Evolutionary conservation across 2,329 filamentous ascomycete genomes (phyloP).

Genomic region (Hypoxylon sp.): DNA sequence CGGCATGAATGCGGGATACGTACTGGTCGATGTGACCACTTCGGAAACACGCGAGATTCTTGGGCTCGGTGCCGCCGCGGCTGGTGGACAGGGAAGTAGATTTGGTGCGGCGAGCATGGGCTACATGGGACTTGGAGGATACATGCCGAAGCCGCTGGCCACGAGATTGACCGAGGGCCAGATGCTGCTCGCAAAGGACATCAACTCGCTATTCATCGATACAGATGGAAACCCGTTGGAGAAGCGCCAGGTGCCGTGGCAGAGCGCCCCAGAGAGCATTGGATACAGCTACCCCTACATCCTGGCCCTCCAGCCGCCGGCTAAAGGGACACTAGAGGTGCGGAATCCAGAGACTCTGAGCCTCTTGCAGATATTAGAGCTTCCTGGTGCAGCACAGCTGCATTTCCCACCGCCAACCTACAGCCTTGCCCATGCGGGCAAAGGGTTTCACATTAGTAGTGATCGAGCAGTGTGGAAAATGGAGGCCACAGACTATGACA

Average conservation of each 20-base stretch:
- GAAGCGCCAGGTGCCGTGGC: slow-evolving; percentile 93
- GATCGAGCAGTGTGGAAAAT: slow-evolving; percentile 96
- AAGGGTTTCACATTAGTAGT: slow-evolving; percentile 93
- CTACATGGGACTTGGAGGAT: slow-evolving; percentile 94
- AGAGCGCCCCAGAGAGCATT: slow-evolving; percentile 85
- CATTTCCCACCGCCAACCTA: slow-evolving; percentile 94
- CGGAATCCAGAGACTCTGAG: slow-evolving; percentile 92
- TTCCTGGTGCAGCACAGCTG: slow-evolving; percentile 85
- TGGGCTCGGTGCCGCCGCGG: slow-evolving; percentile 77
- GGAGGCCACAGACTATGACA: slow-evolving; percentile 91
- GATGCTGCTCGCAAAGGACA: slow-evolving; percentile 95
- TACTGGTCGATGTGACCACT: slow-evolving; percentile 86
- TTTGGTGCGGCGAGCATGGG: slow-evolving; percentile 94
- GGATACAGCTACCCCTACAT: slow-evolving; percentile 98
- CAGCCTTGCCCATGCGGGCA: slow-evolving; percentile 94
- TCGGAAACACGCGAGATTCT: slow-evolving; percentile 81
- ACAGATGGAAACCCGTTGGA: slow-evolving; percentile 84
- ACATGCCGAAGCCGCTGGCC: slow-evolving; percentile 90
- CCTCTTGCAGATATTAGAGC: slow-evolving; percentile 85
- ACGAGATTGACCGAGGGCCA: slow-evolving; percentile 85
- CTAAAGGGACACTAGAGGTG: slow-evolving; percentile 89
- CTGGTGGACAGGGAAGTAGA: slow-evolving; percentile 74
- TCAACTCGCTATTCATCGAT: slow-evolving; percentile 93
- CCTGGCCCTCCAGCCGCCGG: slow-evolving; percentile 83
- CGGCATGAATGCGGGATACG: slow-evolving; percentile 91